Conservation (phyloP, 225 moss, liverwort and hornwort species). For the Sphagnum tenellum region DNA sequence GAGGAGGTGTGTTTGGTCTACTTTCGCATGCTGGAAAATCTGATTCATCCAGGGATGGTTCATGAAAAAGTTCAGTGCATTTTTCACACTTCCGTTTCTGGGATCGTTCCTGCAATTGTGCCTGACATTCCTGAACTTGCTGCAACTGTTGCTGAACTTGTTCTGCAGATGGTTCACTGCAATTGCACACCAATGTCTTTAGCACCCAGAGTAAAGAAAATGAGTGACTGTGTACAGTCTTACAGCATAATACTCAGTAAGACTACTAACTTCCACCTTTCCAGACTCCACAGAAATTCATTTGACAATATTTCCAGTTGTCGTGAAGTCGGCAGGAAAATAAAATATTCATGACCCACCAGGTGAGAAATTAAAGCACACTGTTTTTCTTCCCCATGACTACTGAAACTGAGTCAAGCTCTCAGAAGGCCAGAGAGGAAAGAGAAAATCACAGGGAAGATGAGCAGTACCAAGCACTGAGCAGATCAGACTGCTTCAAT, state of each 20-base stretch:
- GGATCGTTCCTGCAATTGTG: conserved; percentile 5
- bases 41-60: no score
- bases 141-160: conserved; percentile 3
- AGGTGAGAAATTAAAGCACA: conserved; percentile 6
- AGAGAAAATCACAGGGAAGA: background rate
- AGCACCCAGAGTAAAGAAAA: background rate
- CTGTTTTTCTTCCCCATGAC: background rate
- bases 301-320: background rate
- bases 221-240: background rate
- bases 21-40: conserved; percentile 8
- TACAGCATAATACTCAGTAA: background rate
- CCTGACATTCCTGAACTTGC: conserved; percentile 2
- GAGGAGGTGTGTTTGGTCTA: conserved; percentile 20
- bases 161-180: conserved; percentile 10
- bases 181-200: background rate
- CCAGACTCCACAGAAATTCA: no score
- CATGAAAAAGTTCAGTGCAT: no score
- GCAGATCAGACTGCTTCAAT: conserved; percentile 12
- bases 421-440: no score
- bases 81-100: background rate
- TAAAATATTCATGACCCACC: conserved; percentile 1
- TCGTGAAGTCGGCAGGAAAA: background rate
- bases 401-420: background rate
- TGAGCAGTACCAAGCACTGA: conserved; percentile 13
- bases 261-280: background rate